Evolutionary conservation across 2,329 filamentous ascomycete genomes (phyloP), one percentile per base, ranked within the genome.

Genomic region (Septoria petroselini): DNA sequence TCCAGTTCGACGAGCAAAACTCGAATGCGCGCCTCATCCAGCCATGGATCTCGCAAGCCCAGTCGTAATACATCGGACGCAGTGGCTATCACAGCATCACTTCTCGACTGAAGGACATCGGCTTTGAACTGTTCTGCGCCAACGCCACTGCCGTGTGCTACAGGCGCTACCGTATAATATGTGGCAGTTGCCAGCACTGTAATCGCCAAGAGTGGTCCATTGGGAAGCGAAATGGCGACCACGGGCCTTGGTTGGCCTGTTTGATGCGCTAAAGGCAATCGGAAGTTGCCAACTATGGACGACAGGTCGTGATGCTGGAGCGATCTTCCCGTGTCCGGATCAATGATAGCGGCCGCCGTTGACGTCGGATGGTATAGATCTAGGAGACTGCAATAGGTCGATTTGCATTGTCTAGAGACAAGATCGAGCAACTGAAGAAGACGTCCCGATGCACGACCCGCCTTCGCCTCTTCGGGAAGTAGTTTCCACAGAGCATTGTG

Each of bases 121-220:
- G 72, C 68, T 17, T 71, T 70, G 53, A 80, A 75, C 56, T 81
- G 77, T 35, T 76, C 73, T 2, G 68, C 62, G 12, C 64, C 65
- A 11, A 64, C 61, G 3, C 75, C 76, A 7, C 71, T 74, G 1
- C 72, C 70, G 5, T 75, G 70, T 41, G 76, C 76, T 54, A 81
- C 72, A 1, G 78, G 78, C 1, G 77, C 76, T 33, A 75, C 73
- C 4, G 71, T 76, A 58, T 77, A 80, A 51, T 73, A 74, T 14
- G 72, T 75, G 2, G 74, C 67, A 3, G 76, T 71, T 0, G 77
- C 74, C 12, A 81, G 59, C 19, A 73, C 72, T 2, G 74, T 71
- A 9, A 77, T 67, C 7, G 76, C 78, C n/a, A 80, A 66, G 1
- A 79, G 62, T 8, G 75, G 75, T 3, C 78, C 77, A 55, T 80